phyloP scores from a whole-genome alignment of 2,329 filamentous ascomycete species.

The Aureobasidium sp. region DNA sequence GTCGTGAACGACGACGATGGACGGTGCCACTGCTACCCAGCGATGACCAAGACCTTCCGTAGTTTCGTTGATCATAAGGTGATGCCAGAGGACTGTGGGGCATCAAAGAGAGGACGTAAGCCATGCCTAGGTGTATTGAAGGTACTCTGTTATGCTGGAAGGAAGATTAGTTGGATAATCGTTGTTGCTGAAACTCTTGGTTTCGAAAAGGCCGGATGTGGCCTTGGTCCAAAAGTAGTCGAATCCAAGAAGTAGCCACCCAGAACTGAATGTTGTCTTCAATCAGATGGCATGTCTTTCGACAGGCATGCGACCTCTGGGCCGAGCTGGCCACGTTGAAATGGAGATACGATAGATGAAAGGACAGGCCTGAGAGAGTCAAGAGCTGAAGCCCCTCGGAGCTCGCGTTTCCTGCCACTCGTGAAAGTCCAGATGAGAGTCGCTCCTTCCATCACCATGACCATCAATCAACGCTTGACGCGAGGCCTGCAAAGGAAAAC shows the following conservation, averaged over 20 bases:
- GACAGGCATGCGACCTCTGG: conserved; percentile 5
- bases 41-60: conserved; percentile 16
- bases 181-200: neutral
- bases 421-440: neutral
- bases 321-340: conserved; percentile 7
- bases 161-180: neutral
- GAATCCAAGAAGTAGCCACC: conserved; percentile 7
- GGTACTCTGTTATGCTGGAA: conserved; percentile 10
- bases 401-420: neutral
- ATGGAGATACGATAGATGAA: conserved; percentile 12
- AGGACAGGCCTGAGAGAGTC: neutral
- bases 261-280: conserved; percentile 5
- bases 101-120: conserved; percentile 20
- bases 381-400: neutral
- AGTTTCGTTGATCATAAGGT: conserved; percentile 12
- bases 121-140: conserved; percentile 15
- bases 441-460: conserved; percentile 2
- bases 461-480: neutral
- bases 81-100: conserved; percentile 7
- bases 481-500: conserved; percentile 6
- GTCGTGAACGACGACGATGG: conserved; percentile 7
- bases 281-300: conserved; percentile 11
- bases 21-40: conserved; percentile 14
- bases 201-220: conserved; percentile 1
- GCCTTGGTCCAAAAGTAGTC: neutral